These are phyloP conservation scores for Hansfordia pulvinata DNA, from an alignment of 2,329 filamentous ascomycete genomes.

Conservation along the genomic window DNA sequence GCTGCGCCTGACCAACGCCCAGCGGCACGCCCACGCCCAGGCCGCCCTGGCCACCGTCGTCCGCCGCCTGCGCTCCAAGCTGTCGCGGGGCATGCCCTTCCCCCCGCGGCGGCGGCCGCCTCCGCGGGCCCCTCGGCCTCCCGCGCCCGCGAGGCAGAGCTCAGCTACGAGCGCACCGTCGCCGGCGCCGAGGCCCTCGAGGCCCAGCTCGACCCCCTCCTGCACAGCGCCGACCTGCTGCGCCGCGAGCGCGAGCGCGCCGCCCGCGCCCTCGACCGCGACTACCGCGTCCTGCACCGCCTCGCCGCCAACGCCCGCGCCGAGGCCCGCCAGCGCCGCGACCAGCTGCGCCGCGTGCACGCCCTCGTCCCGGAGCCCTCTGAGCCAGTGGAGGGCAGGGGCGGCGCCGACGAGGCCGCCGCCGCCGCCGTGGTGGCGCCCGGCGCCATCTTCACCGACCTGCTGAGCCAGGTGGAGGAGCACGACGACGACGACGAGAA, in stretches of 20 bases:
- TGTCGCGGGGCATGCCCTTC: slow-evolving; percentile 51
- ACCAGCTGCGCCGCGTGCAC: slow-evolving; percentile 34
- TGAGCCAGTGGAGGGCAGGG: slow-evolving; percentile 2
- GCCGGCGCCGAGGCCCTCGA: slow-evolving; percentile 44
- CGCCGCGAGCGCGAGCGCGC: slow-evolving; percentile 41
- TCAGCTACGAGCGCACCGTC: slow-evolving; percentile 52
- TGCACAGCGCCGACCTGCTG: slow-evolving; percentile 50
- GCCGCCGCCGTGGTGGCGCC: slow-evolving; percentile 8
- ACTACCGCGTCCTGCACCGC: slow-evolving; percentile 34
- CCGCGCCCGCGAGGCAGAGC: slow-evolving; percentile 39
- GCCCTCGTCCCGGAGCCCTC: slow-evolving; percentile 28
- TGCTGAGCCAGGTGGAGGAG: slow-evolving; percentile 17
- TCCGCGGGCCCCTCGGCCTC: too few relatives aligned
- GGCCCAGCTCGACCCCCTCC: slow-evolving; percentile 43
- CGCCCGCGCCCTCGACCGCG: slow-evolving; percentile 38
- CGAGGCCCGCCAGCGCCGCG: slow-evolving; percentile 36
- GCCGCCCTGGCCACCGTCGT: slow-evolving; percentile 40
- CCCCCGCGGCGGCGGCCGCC: too few relatives aligned
- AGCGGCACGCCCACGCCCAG: slow-evolving; percentile 37
- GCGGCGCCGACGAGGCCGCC: slow-evolving; percentile 2
- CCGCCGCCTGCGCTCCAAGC: slow-evolving; percentile 40
- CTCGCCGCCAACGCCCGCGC: slow-evolving; percentile 43
- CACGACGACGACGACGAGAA: slow-evolving; percentile 26
- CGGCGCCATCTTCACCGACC: slow-evolving; percentile 8
- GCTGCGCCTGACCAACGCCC: slow-evolving; percentile 33